Evolutionary conservation across 139 green algal genomes (phyloP), one percentile per base, ranked within the genome.

Genomic region (Edaphochlamys debaryana): DNA sequence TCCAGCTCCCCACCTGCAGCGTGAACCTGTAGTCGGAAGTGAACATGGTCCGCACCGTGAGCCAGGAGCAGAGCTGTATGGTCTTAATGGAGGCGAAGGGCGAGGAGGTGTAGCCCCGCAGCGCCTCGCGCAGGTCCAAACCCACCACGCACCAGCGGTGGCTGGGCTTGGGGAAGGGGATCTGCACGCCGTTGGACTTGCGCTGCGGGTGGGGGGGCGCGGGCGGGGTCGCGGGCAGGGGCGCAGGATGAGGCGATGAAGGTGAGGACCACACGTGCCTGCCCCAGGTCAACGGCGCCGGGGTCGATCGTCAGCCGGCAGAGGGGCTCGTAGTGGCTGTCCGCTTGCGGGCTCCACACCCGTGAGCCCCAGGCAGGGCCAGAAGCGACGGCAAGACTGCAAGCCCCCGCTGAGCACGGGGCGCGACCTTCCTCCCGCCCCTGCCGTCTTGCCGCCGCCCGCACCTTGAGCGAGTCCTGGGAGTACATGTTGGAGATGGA

Each of bases 401-500:
- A n/a, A n/a, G n/a, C n/a, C n/a, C n/a, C n/a, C n/a, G n/a, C n/a
- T n/a, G n/a, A n/a, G n/a, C n/a, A n/a, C n/a, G n/a, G n/a, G n/a
- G n/a, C n/a, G n/a, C n/a, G n/a, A n/a, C n/a, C n/a, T n/a, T n/a
- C n/a, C n/a, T n/a, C n/a, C n/a, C n/a, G n/a, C n/a, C n/a, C n/a
- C n/a, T n/a, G n/a, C n/a, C n/a, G n/a, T n/a, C n/a, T n/a, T n/a
- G n/a, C n/a, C n/a, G n/a, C n/a, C 11, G 45, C 45, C 30, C 67
- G 37, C 20, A 91, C 88, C 86, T 90, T 91, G 11, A 82, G 36
- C 3, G 77, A 41, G 25, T 89, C 69, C 5, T 78, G 13, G 19
- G 82, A 89, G 72, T 90, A 94, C 64, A 96, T 92, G 85, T 95
- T 94, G 87, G 88, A 93, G 40, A 96, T 69, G 20, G 88, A 92